Conservation (phyloP, 1,284 basidiomycete species). For the Ganoderma multipileum region DNA sequence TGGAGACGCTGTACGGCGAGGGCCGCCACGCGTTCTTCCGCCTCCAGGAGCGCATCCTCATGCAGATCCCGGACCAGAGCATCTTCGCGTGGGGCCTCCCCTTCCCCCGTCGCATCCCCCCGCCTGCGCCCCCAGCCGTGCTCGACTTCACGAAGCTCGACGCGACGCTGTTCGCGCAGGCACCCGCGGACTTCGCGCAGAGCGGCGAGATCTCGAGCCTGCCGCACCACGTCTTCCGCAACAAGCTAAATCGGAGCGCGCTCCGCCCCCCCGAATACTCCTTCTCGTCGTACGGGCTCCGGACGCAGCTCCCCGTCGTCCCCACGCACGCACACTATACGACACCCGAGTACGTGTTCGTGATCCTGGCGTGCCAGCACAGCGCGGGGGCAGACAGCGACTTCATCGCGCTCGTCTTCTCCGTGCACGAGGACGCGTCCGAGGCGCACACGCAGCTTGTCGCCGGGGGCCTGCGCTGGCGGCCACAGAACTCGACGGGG, state of each 20-base stretch:
- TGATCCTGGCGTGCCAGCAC: not conserved
- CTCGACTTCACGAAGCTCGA: conserved; percentile 1
- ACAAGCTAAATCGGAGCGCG: not conserved
- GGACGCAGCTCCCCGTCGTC: not conserved
- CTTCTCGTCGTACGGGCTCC: not conserved
- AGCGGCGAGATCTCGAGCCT: not conserved
- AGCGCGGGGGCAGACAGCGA: not conserved
- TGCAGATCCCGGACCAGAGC: conserved; percentile 7
- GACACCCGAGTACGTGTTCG: not conserved
- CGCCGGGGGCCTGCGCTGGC: not conserved
- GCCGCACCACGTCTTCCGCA: not conserved
- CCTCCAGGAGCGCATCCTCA: conserved; percentile 12
- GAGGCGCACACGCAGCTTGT: conserved; percentile 1
- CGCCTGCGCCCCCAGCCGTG: not conserved
- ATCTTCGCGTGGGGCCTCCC: conserved; percentile 17
- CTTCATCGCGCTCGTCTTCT: not conserved
- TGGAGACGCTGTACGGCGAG: conserved; percentile 11
- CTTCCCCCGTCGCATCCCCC: not conserved
- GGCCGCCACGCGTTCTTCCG: conserved; percentile 3
- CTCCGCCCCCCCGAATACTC: not conserved
- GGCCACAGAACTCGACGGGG: not conserved
- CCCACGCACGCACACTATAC: conserved; percentile 3
- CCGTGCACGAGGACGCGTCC: not conserved
- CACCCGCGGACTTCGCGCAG: not conserved
- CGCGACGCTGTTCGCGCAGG: not conserved